Evolutionary conservation across 177 flowering plant species (phyloP).

Genomic region (Tripterygium wilfordii): DNA sequence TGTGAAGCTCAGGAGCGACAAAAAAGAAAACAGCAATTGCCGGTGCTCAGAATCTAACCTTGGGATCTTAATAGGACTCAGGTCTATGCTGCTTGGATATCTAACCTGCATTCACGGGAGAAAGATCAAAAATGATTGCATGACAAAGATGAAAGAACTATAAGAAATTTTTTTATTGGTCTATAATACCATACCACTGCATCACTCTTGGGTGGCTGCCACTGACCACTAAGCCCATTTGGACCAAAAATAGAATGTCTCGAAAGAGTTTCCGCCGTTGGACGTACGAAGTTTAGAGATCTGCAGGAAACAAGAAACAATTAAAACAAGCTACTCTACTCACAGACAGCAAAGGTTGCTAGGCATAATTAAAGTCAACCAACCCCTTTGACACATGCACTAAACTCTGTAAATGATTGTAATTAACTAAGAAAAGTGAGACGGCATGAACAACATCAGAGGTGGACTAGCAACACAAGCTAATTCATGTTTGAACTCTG

Average conservation of each 20-base stretch:
- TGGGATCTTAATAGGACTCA: conserved; percentile 69
- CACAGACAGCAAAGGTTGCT: neutral
- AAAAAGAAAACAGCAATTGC: neutral
- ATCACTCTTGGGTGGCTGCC: conserved; percentile 69
- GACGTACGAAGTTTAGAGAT: conserved; percentile 48
- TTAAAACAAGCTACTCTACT: neutral
- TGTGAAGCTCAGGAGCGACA: neutral
- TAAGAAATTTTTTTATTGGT: too few relatives aligned
- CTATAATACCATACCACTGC: conserved; percentile 45
- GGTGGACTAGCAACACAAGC: too few relatives aligned
- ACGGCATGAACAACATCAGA: too few relatives aligned
- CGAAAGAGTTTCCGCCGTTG: conserved; percentile 83
- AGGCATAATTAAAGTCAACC: neutral
- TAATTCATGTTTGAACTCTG: too few relatives aligned
- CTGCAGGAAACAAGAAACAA: conserved; percentile 27
- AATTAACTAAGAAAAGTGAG: too few relatives aligned
- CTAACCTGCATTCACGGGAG: conserved; percentile 47
- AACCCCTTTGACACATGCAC: conserved; percentile 6
- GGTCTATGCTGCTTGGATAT: conserved; percentile 77
- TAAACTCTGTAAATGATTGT: neutral
- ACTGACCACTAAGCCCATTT: conserved; percentile 78
- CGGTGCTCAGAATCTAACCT: conserved; percentile 62
- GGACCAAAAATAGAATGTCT: conserved; percentile 93
- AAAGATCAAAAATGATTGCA: conserved; percentile 13
- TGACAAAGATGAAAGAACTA: neutral